Conservation (phyloP, 371 early-diverging fungal species). For the Phascolomyces articulosus region DNA sequence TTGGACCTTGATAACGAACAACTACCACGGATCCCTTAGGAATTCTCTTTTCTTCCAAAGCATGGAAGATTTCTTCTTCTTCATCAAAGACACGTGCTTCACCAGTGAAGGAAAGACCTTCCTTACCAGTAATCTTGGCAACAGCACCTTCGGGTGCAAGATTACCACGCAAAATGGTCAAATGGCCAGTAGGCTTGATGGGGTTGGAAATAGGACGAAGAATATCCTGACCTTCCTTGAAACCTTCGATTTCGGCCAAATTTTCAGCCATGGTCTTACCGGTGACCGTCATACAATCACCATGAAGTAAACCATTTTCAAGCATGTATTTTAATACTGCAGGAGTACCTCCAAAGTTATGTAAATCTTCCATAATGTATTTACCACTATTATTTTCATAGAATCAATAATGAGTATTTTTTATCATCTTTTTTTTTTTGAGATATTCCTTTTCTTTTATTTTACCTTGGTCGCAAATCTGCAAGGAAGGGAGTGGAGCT, state of each 20-base stretch:
- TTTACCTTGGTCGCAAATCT: constrained; percentile 85
- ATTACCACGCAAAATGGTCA: constrained; percentile 80
- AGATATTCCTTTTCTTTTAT: neutral
- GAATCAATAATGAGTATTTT: neutral
- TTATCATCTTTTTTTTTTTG: neutral
- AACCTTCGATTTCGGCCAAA: constrained; percentile 69
- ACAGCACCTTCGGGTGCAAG: constrained; percentile 83
- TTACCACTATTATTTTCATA: constrained; percentile 67
- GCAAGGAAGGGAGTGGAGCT: constrained; percentile 89
- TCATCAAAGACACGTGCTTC: constrained; percentile 88
- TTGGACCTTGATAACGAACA: constrained; percentile 87
- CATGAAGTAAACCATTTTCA: constrained; percentile 78
- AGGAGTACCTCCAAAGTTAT: constrained; percentile 88
- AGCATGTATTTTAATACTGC: constrained; percentile 85
- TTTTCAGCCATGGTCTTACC: constrained; percentile 94
- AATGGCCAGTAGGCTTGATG: constrained; percentile 80
- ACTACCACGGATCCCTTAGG: constrained; percentile 81
- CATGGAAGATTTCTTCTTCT: constrained; percentile 87
- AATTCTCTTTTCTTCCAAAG: constrained; percentile 73
- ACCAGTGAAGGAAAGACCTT: constrained; percentile 89
- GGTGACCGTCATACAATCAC: constrained; percentile 90
- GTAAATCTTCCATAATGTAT: constrained; percentile 95
- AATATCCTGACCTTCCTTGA: constrained; percentile 70
- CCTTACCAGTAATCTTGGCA: constrained; percentile 98
- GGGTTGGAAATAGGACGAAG: constrained; percentile 69